Base-by-base conservation (phyloP, 176 grass and related monocot species). In the Cenchrus americanus region DNA sequence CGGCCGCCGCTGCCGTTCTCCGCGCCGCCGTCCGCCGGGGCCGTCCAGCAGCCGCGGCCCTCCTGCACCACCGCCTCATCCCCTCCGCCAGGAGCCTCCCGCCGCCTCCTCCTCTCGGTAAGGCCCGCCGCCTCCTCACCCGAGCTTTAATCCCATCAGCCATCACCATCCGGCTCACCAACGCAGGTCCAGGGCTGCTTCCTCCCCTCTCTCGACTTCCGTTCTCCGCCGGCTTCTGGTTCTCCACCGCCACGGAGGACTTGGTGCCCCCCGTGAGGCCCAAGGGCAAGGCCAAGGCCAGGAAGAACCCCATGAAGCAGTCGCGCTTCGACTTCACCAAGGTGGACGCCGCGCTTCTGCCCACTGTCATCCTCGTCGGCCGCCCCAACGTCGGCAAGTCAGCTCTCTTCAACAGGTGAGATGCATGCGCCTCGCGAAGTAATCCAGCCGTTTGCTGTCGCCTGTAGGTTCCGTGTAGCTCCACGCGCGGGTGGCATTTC, bases 371-470 rank as follows among this genome's bases (percentile, higher is more conserved):
- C 48, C 89, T 98, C 57, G 89, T 98, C 22, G 93, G 96, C 60
- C 91, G 93, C 8, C 96, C 96, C 17, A 98, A 98, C 68, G 96
- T 98, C 41, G 96, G 96, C 70, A 98, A 98, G 87, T 98, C 96
- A 5, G 96, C 96, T 0, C 86, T 98, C 47, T 98, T 98, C 89
- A 98, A 98, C 64, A 81, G 96, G 93, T 98, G 74, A 90, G 87
- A 51, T 4, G 15, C 21, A 51, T 4, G 15, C 21, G 24, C 1
- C 14, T 52, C 4, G 2, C 30, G 12, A 34, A 42, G 5, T 3
- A 37, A 12, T n/a, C n/a, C 6, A 57, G 19, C 67, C 55, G 14
- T 51, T 61, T 2, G 53, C 58, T 37, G 34, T 37, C 34, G 34
- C 34, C 0, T 55, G 4, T 52, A 54, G 14, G n/a, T 57, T 57